Evolutionary conservation across 2,329 filamentous ascomycete genomes (phyloP).

Genomic region (Amauroascus verrucosus): DNA sequence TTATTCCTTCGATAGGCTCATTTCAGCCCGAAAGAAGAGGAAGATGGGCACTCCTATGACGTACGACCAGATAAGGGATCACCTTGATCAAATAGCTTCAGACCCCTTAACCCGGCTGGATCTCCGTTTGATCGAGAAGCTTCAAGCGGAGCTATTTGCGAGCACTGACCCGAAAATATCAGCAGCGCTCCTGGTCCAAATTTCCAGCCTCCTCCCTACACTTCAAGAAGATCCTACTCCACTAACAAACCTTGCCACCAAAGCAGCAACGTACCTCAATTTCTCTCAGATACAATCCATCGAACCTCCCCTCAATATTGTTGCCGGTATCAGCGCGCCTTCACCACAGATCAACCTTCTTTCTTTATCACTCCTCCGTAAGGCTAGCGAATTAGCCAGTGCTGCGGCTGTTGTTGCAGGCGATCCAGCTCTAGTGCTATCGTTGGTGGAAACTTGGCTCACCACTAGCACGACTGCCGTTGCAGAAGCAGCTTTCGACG

Average conservation of each 20-base stretch:
- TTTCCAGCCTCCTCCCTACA: constrained; percentile 43
- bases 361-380: constrained; percentile 46
- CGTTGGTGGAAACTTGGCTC: constrained; percentile 50
- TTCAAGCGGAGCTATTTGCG: constrained; percentile 37
- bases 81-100: constrained; percentile 37
- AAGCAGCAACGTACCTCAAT: constrained; percentile 40
- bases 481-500: constrained; percentile 44
- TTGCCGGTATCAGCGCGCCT: constrained; percentile 43
- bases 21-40: not conserved
- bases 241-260: constrained; percentile 43
- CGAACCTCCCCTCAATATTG: constrained; percentile 43
- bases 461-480: constrained; percentile 46
- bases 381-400: constrained; percentile 42
- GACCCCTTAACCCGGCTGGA: constrained; percentile 41
- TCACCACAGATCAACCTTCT: constrained; percentile 47
- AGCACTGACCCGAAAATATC: constrained; percentile 29
- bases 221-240: constrained; percentile 50
- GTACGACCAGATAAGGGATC: constrained; percentile 29
- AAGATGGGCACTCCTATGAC: constrained; percentile 29
- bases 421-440: constrained; percentile 44
- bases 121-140: constrained; percentile 41
- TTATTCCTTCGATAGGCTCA: not conserved
- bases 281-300: constrained; percentile 42
- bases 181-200: constrained; percentile 34
- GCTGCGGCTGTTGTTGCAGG: constrained; percentile 51